Evolutionary conservation across 176 grass and related monocot species (phyloP).

Genomic region (Raddia guianensis): DNA sequence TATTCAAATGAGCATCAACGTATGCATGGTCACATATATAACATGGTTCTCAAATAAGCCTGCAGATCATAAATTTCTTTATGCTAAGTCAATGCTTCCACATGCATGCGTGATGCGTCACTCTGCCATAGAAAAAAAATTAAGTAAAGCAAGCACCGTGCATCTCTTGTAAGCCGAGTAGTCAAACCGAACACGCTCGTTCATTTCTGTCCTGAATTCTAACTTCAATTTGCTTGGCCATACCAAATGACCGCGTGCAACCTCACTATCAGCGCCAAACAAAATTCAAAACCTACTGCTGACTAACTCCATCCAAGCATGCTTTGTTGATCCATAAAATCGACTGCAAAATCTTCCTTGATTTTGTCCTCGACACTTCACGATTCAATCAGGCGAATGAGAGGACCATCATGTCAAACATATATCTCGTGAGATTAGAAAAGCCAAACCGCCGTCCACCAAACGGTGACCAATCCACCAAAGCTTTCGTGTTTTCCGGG

Average conservation of each 20-base stretch:
- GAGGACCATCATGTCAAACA: constrained; percentile 25
- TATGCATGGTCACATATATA: background rate
- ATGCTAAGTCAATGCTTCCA: constrained; percentile 31
- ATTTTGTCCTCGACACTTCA: background rate
- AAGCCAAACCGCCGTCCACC: constrained; percentile 14
- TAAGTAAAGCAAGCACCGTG: background rate
- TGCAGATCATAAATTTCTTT: constrained; percentile 17
- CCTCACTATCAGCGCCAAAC: background rate
- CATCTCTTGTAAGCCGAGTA: constrained; percentile 41
- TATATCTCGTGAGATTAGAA: background rate
- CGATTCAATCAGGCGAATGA: background rate
- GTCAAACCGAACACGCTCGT: constrained; percentile 43
- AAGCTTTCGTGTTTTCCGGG: constrained; percentile 21
- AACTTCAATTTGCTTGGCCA: constrained; percentile 12
- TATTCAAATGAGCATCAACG: constrained; percentile 24
- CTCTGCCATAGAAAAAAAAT: constrained; percentile 21
- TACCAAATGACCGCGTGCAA: background rate
- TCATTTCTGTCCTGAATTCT: constrained; percentile 22
- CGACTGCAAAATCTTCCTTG: constrained; percentile 26
- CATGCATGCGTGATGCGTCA: constrained; percentile 42
- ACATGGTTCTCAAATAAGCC: constrained; percentile 30
- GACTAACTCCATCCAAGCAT: constrained; percentile 2
- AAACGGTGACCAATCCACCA: background rate
- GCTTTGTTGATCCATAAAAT: constrained; percentile 9
- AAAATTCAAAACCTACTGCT: background rate